phyloP scores from a whole-genome alignment of 2,329 filamentous ascomycete genomes.

The Arthrobotrys conoides region DNA sequence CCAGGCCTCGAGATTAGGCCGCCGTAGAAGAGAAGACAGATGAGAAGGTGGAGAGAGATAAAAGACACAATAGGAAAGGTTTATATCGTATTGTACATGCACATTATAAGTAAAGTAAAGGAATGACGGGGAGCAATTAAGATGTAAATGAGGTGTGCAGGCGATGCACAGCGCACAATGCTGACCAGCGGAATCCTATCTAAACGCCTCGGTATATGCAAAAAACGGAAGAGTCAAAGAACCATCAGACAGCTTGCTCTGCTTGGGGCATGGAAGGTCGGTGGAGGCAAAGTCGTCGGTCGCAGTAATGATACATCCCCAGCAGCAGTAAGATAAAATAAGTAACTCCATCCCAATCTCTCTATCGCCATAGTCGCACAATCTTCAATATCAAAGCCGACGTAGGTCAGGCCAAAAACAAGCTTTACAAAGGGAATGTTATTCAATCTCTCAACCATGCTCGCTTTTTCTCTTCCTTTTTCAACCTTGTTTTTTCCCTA shows the following conservation, averaged over 20 bases:
- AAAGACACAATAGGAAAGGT: constrained; percentile 22
- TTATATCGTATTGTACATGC: constrained; percentile 15
- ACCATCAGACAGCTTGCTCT: neutral
- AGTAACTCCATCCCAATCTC: constrained; percentile 11
- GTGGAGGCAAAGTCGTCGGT: neutral
- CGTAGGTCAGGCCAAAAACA: neutral
- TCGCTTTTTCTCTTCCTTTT: constrained; percentile 93
- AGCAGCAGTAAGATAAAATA: neutral
- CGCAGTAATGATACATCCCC: constrained; percentile 23
- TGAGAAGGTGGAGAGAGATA: constrained; percentile 1
- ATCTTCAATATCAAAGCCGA: neutral
- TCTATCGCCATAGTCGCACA: constrained; percentile 14
- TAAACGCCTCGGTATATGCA: constrained; percentile 29
- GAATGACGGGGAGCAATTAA: constrained; percentile 8
- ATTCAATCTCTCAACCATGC: constrained; percentile 88
- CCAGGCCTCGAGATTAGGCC: neutral
- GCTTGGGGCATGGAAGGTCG: neutral
- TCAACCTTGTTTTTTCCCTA: constrained; percentile 88
- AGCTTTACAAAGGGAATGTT: neutral
- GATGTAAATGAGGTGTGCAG: constrained; percentile 14
- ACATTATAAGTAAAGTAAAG: neutral
- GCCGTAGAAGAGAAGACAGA: constrained; percentile 9
- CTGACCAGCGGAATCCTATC: constrained; percentile 20
- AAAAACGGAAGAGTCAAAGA: neutral
- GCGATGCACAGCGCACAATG: constrained; percentile 29